Conservation (phyloP, 106 monocot species). For the Xerophyta viscosa region DNA sequence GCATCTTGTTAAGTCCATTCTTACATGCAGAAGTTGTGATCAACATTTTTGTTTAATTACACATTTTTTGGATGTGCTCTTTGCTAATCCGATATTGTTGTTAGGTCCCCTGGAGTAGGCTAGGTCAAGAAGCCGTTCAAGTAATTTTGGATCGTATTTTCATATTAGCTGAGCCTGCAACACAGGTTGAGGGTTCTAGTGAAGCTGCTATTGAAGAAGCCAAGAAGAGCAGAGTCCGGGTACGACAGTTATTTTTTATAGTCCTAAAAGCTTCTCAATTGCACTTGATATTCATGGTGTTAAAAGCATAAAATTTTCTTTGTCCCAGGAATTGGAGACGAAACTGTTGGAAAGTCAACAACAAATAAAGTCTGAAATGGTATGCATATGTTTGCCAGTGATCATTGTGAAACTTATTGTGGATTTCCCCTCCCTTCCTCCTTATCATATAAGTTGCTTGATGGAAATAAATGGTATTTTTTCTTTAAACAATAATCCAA, state of each 20-base stretch:
- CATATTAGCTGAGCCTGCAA: constrained; percentile 88
- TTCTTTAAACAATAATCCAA: too few relatives aligned
- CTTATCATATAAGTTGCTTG: too few relatives aligned
- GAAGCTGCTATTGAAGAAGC: constrained; percentile 93
- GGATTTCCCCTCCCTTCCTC: too few relatives aligned
- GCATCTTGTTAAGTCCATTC: too few relatives aligned
- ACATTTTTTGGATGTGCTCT: not conserved
- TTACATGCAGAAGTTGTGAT: too few relatives aligned
- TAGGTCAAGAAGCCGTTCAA: constrained; percentile 94
- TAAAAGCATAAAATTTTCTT: not conserved
- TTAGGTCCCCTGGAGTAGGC: constrained; percentile 96
- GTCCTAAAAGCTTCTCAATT: too few relatives aligned
- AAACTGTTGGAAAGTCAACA: constrained; percentile 72
- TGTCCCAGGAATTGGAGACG: constrained; percentile 66
- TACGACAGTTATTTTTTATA: constrained; percentile 5
- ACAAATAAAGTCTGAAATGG: constrained; percentile 81
- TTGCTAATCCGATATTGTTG: too few relatives aligned
- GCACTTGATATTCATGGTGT: too few relatives aligned
- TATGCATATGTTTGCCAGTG: constrained; percentile 11
- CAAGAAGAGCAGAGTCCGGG: constrained; percentile 69
- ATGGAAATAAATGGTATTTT: too few relatives aligned
- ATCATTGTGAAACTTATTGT: too few relatives aligned
- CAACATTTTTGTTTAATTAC: too few relatives aligned
- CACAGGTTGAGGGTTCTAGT: constrained; percentile 70
- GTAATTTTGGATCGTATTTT: constrained; percentile 87